Evolutionary conservation across 257 asterid species (phyloP), one percentile per base, ranked within the genome.

Genomic region (Phtheirospermum japonicum): DNA sequence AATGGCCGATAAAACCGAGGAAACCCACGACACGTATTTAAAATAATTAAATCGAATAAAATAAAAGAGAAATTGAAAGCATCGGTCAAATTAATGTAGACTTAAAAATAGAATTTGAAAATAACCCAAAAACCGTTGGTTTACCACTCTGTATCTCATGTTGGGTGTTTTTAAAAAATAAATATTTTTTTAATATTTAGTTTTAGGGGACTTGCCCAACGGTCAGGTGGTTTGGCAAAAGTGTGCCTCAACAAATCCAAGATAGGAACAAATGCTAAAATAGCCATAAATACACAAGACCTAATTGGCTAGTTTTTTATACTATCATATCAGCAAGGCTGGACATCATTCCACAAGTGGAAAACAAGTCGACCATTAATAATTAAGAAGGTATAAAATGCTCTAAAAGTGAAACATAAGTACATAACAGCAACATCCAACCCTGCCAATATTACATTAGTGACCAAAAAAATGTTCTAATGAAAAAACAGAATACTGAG

Each of bases 221-320:
- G n/a, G n/a, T n/a, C n/a, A n/a, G n/a, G n/a, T n/a, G n/a, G n/a
- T n/a, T n/a, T n/a, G n/a, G n/a, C n/a, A n/a, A n/a, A n/a, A n/a
- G n/a, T n/a, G n/a, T n/a, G n/a, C n/a, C n/a, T n/a, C n/a, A n/a
- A 46, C 49, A 52, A 31, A 52, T 18, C 23, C 20, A 55, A 50
- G 5, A 26, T 37, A 50, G 39, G 42, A 70, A 40, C 31, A 31
- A 28, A 37, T 58, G 45, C 71, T 54, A 36, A 19, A 34, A 57
- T 51, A 61, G 37, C 40, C 66, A 8, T 9, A 71, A 59, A 39
- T n/a, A n/a, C n/a, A n/a, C n/a, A n/a, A n/a, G 57, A 49, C 14
- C 37, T 37, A 58, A 33, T 58, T 36, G 57, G 53, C 34, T 53
- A 43, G 40, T 33, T 5, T 51, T 50, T 65, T 32, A 31, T 50